Evolutionary conservation across 371 early-diverging fungal genomes (phyloP), one percentile per base, ranked within the genome.

Genomic region (Rhizopus microsporus): DNA sequence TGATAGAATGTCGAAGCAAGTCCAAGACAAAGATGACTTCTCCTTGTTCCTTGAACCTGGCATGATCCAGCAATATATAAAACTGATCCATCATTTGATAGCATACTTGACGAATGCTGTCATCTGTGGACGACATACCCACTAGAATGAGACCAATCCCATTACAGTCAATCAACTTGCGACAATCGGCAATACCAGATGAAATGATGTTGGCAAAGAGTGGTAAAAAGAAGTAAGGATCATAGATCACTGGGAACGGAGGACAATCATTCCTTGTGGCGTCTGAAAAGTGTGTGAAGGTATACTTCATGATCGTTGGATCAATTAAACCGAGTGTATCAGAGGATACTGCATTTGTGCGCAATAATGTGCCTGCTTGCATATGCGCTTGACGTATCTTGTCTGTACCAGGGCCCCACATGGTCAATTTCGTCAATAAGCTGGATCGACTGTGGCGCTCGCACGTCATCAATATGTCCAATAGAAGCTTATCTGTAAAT

Each of bases 191-290:
- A 4, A 72, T 74, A 35, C 83, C 85, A 30, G 69, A 69, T 12
- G 83, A 67, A 33, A 91, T 69, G 47, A 77, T 59, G 9, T 79
- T 83, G 0, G 86, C 84, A 66, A 90, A 82, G 12, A 91, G 68
- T 1, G 92, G 90, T 17, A 91, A 61, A 57, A 91, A 78, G 66
- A 90, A 93, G 5, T 75, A 67, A 33, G 84, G 80, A 60, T 92
- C 91, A 56, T 92, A 93, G 9, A 67, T 23, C 23, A 23, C 7
- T 15, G 17, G 48, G 4, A 47, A 45, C 7, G 40, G 2, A n/a
- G 48, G 39, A 43, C 51, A 23, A 72, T 42, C 10, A 62, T 38
- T 7, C 48, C 39, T 23, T 78, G 7, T 29, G 30, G 4, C 71
- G 2, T 77, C 30, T 15, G 85, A 82, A 51, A 87, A 86, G 57